A percentile compares a stretch with the other conserved stretches of the same genome.
Evolutionary conservation across 2,329 filamentous ascomycete genomes (phyloP).

Genomic region (Cercospora sp.): DNA sequence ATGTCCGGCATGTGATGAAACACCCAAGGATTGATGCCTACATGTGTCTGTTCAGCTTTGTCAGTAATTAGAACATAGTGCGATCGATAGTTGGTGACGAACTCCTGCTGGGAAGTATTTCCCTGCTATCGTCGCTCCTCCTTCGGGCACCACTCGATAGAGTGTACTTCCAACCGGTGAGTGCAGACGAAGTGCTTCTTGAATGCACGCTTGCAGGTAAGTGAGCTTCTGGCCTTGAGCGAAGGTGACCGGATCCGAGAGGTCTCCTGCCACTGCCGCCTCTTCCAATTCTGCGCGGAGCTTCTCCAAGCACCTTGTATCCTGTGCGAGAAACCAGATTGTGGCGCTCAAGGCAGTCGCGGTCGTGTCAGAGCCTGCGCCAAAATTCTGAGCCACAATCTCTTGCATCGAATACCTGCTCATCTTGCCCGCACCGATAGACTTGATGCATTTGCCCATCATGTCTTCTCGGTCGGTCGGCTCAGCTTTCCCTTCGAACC

Average conservation of each 20-base stretch:
- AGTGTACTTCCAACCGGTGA: slow-evolving; percentile 41
- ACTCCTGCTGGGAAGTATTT: slow-evolving; percentile 38
- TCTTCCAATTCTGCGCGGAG: slow-evolving; percentile 42
- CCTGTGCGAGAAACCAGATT: slow-evolving; percentile 43
- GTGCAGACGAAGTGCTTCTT: slow-evolving; percentile 20
- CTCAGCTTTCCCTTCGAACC: neutral
- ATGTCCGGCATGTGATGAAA: slow-evolving; percentile 46
- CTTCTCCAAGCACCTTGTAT: slow-evolving; percentile 35
- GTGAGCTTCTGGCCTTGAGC: slow-evolving; percentile 36
- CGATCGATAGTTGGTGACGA: neutral
- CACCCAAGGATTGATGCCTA: slow-evolving; percentile 19
- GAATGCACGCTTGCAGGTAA: slow-evolving; percentile 20
- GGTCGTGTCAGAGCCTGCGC: slow-evolving; percentile 44
- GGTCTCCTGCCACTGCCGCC: slow-evolving; percentile 27
- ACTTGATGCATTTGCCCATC: slow-evolving; percentile 40
- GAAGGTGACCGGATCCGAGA: slow-evolving; percentile 36
- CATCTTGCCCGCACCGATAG: slow-evolving; percentile 40
- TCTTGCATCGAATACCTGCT: slow-evolving; percentile 35
- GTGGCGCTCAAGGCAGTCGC: slow-evolving; percentile 30
- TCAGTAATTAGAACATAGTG: neutral
- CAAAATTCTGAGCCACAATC: slow-evolving; percentile 41
- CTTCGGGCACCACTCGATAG: slow-evolving; percentile 42
- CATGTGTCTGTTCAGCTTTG: slow-evolving; percentile 2
- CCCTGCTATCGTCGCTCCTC: slow-evolving; percentile 42
- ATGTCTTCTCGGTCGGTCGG: slow-evolving; percentile 42